Evolutionary conservation across 164 flowering plant species (phyloP).

Genomic region (Vitis amurensis): DNA sequence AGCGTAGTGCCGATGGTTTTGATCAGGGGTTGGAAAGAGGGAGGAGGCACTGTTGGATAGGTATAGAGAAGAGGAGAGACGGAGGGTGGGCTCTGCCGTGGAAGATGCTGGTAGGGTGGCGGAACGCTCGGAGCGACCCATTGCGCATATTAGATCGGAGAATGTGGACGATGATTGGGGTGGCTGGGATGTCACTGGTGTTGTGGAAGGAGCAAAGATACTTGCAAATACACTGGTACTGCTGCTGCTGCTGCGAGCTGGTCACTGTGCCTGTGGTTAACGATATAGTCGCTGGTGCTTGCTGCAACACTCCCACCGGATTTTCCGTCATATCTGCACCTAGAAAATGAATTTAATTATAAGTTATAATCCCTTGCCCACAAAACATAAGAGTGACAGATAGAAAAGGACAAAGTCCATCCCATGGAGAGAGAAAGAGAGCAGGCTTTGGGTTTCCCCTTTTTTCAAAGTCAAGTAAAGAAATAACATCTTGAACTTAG

Average conservation of each 20-base stretch:
- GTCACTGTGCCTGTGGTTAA: slow-evolving; percentile 15
- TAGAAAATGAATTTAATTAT: not conserved
- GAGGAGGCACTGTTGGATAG: slow-evolving; percentile 31
- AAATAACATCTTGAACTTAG: not conserved
- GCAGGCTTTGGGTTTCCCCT: not conserved
- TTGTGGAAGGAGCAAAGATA: slow-evolving; percentile 41
- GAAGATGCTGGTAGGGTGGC: slow-evolving; percentile 10
- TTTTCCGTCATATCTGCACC: slow-evolving; percentile 41
- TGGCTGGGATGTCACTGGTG: slow-evolving; percentile 20
- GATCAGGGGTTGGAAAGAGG: slow-evolving; percentile 29
- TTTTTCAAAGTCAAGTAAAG: not conserved
- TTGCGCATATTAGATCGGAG: slow-evolving; percentile 28
- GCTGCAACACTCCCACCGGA: slow-evolving; percentile 15
- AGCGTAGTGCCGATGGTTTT: slow-evolving; percentile 28
- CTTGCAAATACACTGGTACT: slow-evolving; percentile 49
- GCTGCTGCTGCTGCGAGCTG: slow-evolving; percentile 16
- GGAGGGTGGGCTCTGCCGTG: slow-evolving; percentile 38
- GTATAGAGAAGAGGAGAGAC: slow-evolving; percentile 45
- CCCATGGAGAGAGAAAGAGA: not conserved
- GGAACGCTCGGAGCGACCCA: slow-evolving; percentile 24
- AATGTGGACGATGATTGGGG: slow-evolving; percentile 29
- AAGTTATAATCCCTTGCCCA: too few species aligned
- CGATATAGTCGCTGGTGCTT: slow-evolving; percentile 11
- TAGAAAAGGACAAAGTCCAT: not conserved
- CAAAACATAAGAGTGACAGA: not conserved